Evolutionary conservation across 2,329 filamentous ascomycete genomes (phyloP).

Genomic region (Aspergillus sp.): DNA sequence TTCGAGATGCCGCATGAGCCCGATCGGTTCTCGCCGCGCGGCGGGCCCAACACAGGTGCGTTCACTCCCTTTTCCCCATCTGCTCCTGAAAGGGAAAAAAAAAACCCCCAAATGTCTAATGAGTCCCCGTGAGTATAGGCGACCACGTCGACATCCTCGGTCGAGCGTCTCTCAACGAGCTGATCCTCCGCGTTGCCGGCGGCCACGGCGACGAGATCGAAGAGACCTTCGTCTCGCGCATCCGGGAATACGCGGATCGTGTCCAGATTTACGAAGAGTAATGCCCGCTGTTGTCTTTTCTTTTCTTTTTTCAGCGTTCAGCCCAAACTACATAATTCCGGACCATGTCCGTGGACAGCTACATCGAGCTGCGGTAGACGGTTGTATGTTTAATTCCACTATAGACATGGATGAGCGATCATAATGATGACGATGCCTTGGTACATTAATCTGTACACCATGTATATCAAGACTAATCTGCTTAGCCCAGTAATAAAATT

Average conservation of each 20-base stretch:
- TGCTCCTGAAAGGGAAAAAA: slow-evolving; percentile 3
- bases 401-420: background rate
- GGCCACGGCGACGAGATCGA: slow-evolving; percentile 78
- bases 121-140: slow-evolving; percentile 52
- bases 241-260: slow-evolving; percentile 75
- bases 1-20: slow-evolving; percentile 98
- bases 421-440: background rate
- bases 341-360: too few species aligned
- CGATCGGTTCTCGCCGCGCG: slow-evolving; percentile 81
- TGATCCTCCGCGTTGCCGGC: slow-evolving; percentile 81
- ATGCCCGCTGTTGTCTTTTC: slow-evolving; percentile 14
- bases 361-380: too few species aligned
- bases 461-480: background rate
- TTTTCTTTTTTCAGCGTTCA: background rate
- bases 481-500: background rate
- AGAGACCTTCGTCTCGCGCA: slow-evolving; percentile 75
- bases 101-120: background rate
- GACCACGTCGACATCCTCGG: slow-evolving; percentile 98
- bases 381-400: background rate
- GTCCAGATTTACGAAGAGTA: slow-evolving; percentile 76
- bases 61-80: slow-evolving; percentile 38
- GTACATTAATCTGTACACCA: background rate
- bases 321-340: slow-evolving; percentile 9
- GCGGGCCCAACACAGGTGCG: slow-evolving; percentile 62
- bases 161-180: slow-evolving; percentile 81